Base-by-base conservation (phyloP, 192 early-diverging fungal genomes). In the Entomortierella parvispora region DNA sequence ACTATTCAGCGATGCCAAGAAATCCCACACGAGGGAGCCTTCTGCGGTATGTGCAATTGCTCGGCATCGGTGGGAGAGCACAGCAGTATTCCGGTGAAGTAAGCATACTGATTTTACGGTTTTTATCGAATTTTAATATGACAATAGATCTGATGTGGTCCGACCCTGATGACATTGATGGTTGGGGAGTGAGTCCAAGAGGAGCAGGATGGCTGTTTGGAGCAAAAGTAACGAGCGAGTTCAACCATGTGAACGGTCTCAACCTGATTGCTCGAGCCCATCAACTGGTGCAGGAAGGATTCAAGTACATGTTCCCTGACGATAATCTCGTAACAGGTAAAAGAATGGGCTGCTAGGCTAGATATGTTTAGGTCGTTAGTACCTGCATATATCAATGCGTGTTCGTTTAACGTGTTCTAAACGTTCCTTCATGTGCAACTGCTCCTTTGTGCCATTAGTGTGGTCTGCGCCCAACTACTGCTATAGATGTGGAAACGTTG, bases 401-500 rank as follows among this genome's bases (percentile, higher is more conserved):
- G n/a, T 45, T n/a, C n/a, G n/a, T n/a, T n/a, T n/a, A n/a, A n/a
- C n/a, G n/a, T n/a, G n/a, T n/a, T n/a, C n/a, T n/a, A n/a, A n/a
- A n/a, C n/a, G n/a, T n/a, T n/a, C n/a, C n/a, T n/a, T n/a, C n/a
- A n/a, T n/a, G n/a, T n/a, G n/a, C n/a, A n/a, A n/a, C n/a, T n/a
- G n/a, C n/a, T n/a, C n/a, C n/a, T n/a, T n/a, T n/a, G n/a, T n/a
- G n/a, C n/a, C n/a, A n/a, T n/a, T 26, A 76, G 91, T 92, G 22
- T 98, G 97, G 97, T 94, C 92, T 40, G 97, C 96, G 14, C 96
- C 96, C 50, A 97, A 99, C 69, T 99, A 99, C 82, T 99, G 97
- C 76, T 98, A 98, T 82, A 88, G 97, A 28, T 99, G 97, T 69
- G 96, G 95, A 43, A 98, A 99, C 71, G 94, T 98, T 23, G 96